Conservation (phyloP, 129 eudicot species). For the Tagetes erecta region DNA sequence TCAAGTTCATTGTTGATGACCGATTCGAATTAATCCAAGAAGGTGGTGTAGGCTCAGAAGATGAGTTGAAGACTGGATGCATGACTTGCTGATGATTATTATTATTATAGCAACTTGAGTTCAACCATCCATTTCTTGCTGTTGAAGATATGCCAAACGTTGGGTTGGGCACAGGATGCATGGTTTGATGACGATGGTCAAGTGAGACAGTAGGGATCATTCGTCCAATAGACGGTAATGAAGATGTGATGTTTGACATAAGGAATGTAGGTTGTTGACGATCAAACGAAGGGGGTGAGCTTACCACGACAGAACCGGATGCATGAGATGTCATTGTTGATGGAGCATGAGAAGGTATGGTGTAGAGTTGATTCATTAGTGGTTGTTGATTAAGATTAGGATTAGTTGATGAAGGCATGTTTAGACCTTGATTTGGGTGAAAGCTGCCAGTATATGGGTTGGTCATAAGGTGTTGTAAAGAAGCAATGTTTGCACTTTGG, state of each 20-base stretch:
- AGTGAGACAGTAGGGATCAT: background rate
- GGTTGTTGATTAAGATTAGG: constrained; percentile 1
- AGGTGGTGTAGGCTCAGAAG: background rate
- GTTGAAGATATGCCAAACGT: background rate
- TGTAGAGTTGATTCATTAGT: background rate
- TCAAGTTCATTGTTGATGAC: background rate
- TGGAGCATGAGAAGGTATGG: background rate
- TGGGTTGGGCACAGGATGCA: background rate
- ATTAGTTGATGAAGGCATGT: background rate
- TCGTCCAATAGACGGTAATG: background rate
- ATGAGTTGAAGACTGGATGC: background rate
- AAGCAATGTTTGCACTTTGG: background rate
- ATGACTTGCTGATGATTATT: background rate
- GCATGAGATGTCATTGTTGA: background rate
- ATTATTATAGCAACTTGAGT: background rate
- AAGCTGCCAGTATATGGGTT: background rate
- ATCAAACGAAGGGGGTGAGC: background rate
- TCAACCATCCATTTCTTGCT: background rate
- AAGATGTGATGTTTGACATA: background rate
- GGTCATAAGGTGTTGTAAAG: background rate
- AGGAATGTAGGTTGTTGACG: background rate
- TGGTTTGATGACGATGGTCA: background rate
- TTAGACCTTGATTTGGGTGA: background rate
- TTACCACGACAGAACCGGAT: background rate
- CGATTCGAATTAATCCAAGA: background rate